Conservation (phyloP, 106 monocot genomes). For the Dendrobium nobile region DNA sequence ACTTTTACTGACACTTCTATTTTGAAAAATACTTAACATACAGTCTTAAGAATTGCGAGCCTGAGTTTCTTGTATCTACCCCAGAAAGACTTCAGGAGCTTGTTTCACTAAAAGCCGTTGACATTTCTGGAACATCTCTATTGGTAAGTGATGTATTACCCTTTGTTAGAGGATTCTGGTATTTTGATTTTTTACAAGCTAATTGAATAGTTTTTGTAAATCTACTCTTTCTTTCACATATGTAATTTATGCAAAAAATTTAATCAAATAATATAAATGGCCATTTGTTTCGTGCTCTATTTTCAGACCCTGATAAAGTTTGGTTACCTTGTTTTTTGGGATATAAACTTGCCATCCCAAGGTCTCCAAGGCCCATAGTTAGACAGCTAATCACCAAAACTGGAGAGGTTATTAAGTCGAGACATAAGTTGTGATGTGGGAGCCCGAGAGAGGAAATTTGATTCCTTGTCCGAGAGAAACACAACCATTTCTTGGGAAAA, state of each 20-base stretch:
- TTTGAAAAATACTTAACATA: slow-evolving; percentile 7
- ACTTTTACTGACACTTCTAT: not conserved
- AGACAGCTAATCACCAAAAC: not conserved
- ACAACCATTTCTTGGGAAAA: not conserved
- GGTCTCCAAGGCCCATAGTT: not conserved
- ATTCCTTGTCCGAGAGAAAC: not conserved
- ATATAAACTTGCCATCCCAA: not conserved
- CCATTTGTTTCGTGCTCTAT: not conserved
- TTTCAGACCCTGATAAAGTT: not conserved
- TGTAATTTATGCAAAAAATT: not conserved
- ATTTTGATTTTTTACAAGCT: not conserved
- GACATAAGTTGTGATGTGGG: not conserved
- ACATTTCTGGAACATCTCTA: slow-evolving; percentile 64
- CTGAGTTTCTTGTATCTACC: slow-evolving; percentile 82
- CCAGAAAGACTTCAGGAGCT: slow-evolving; percentile 83
- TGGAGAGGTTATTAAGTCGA: not conserved
- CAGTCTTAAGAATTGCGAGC: slow-evolving; percentile 86
- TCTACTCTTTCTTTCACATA: not conserved
- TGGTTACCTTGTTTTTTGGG: too few relatives aligned
- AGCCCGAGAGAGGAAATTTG: not conserved
- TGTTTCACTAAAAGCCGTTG: slow-evolving; percentile 50
- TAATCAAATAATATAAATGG: not conserved
- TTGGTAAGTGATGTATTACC: slow-evolving; percentile 37
- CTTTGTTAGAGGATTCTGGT: not conserved
- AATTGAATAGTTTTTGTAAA: not conserved